These are phyloP conservation scores for Salix suchowensis DNA, from an alignment of 345 rosid species.

Conservation along the genomic window DNA sequence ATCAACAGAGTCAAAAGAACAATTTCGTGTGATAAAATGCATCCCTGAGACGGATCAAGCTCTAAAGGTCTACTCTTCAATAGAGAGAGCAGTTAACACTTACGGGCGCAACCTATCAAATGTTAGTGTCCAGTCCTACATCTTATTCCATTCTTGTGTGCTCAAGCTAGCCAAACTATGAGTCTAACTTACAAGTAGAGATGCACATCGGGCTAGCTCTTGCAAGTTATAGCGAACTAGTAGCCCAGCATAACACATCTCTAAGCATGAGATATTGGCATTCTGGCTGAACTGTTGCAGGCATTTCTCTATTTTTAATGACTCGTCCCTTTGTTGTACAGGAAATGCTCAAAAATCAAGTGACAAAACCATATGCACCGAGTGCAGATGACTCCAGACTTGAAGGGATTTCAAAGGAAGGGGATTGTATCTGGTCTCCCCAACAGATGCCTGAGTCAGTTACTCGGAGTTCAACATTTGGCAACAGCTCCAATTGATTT, in stretches of 20 bases:
- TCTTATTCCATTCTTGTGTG: neutral
- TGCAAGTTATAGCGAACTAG: neutral
- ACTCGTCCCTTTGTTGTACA: conserved; percentile 21
- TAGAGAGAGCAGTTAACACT: conserved; percentile 60
- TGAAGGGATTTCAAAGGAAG: conserved; percentile 54
- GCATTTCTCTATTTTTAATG: neutral
- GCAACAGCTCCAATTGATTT: conserved; percentile 38
- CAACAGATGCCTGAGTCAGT: conserved; percentile 50
- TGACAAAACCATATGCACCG: conserved; percentile 81
- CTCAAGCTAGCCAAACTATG: neutral
- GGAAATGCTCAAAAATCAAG: conserved; percentile 71
- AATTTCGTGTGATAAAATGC: conserved; percentile 69
- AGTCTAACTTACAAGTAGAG: neutral
- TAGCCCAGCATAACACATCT: neutral
- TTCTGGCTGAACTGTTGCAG: neutral
- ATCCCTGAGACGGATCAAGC: conserved; percentile 68
- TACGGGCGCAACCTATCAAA: conserved; percentile 50
- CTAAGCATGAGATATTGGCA: neutral
- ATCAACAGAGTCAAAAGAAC: conserved; percentile 62
- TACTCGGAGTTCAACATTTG: conserved; percentile 56
- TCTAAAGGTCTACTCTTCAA: conserved; percentile 56
- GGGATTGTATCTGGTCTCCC: conserved; percentile 39
- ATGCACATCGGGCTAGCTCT: neutral
- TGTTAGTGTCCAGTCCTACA: conserved; percentile 37
- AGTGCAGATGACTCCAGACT: conserved; percentile 16